Evolutionary conservation across 306 rosid species (phyloP), one percentile per base, ranked within the genome.

Genomic region (Vachellia pachyceras): DNA sequence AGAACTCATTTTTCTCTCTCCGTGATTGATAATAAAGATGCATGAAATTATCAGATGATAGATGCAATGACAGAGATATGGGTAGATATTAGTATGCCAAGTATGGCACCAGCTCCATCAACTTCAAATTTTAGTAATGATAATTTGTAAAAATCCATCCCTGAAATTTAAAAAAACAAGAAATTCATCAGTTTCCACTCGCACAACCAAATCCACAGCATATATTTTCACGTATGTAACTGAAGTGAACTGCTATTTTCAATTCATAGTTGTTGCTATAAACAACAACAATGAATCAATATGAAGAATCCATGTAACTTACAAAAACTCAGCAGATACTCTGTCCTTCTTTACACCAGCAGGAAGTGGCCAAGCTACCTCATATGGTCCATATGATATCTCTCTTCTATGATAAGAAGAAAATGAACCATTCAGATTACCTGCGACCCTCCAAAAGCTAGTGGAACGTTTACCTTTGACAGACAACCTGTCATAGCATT

Each of bases 321-420:
- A 93, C 97, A 79, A 77, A 80, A 90, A 91, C 86, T 93, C 93
- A 80, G 97, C 98, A 3, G 92, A 86, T 67, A 93, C 84, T 25
- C 54, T 46, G 17, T 93, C 92, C 86, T 89, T 93, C 89, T 89
- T 91, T 40, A 87, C 92, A 64, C 86, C 81, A 42, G 84, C 12
- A 12, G 97, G 97, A 83, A 93, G 93, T 11, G 90, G 87, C 97
- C 97, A 90, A 4, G 68, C 82, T 12, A 86, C 94, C 78, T 87
- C 91, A 79, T 87, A 94, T 54, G 98, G 97, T 47, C 97, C 91
- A 79, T 81, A 86, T 15, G 79, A 73, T 81, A 94, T 94, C 87
- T 94, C 98, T 77, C 84, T 85, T 72, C 85, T 90, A 79, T 86
- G 91, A 78, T 90, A 91, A 13, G 94, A 83, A 49, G 91, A 80